A percentile compares a stretch with the other conserved stretches of the same genome.
Conservation (phyloP, 192 early-diverging fungal species). For the Glomus cerebriforme region DNA sequence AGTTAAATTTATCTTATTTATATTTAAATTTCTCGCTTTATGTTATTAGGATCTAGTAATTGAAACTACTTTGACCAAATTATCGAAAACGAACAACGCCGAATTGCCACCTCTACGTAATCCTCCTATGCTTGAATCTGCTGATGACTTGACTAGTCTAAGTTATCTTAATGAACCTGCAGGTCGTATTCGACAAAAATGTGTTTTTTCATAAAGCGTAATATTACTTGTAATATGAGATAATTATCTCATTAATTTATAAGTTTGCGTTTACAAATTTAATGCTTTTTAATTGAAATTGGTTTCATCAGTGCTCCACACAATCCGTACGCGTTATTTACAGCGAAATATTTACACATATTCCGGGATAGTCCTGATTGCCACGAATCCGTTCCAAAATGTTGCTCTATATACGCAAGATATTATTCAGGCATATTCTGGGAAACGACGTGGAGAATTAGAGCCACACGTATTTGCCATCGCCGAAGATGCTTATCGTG, state of each 20-base stretch:
- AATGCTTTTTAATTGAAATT: background rate
- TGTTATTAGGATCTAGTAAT: constrained; percentile 67
- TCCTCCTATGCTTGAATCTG: constrained; percentile 84
- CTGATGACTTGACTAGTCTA: constrained; percentile 92
- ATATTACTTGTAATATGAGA: no score
- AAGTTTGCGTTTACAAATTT: background rate
- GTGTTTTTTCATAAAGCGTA: no score
- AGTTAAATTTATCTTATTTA: background rate
- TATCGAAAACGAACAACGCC: constrained; percentile 64
- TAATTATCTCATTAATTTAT: background rate
- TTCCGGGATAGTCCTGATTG: constrained; percentile 97
- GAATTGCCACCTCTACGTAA: constrained; percentile 91
- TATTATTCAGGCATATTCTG: constrained; percentile 91
- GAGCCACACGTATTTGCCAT: constrained; percentile 99
- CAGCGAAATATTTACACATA: constrained; percentile 98
- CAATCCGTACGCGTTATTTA: constrained; percentile 84
- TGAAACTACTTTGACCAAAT: constrained; percentile 68
- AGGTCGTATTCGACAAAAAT: constrained; percentile 37
- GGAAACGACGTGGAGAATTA: constrained; percentile 88
- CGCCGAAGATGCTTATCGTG: constrained; percentile 96
- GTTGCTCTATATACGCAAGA: constrained; percentile 91
- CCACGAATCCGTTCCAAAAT: constrained; percentile 92
- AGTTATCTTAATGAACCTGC: constrained; percentile 94
- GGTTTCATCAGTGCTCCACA: constrained; percentile 75
- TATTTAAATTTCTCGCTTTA: background rate